Evolutionary conservation across 768 basidiomycete genomes (phyloP).

Genomic region (Gymnopilus junonius): DNA sequence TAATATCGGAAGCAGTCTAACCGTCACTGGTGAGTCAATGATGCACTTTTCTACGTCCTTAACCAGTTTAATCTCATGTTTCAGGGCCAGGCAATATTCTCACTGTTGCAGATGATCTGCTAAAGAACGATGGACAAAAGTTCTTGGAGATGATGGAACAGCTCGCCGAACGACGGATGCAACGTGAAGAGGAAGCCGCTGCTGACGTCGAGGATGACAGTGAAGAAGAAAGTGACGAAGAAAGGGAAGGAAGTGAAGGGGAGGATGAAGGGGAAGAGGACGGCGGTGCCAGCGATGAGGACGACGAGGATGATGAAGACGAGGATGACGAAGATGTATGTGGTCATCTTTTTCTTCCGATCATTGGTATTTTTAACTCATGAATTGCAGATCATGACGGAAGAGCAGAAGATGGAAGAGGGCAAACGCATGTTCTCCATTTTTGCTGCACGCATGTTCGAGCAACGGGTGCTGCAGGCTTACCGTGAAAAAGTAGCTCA

Average conservation of each 20-base stretch:
- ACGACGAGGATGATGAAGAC: conserved; percentile 70
- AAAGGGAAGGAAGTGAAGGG: conserved; percentile 63
- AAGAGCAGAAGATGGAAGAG: conserved; percentile 99
- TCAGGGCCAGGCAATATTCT: conserved; percentile 90
- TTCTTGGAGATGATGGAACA: conserved; percentile 99
- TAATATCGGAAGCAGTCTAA: conserved; percentile 80
- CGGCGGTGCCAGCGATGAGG: conserved; percentile 63
- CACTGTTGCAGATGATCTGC: conserved; percentile 96
- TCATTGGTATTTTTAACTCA: conserved; percentile 3
- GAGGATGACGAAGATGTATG: conserved; percentile 62
- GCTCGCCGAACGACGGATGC: conserved; percentile 91
- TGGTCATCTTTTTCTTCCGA: conserved; percentile 16
- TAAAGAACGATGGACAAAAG: conserved; percentile 98
- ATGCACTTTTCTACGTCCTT: neutral
- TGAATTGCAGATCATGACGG: conserved; percentile 71
- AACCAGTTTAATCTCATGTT: conserved; percentile 8
- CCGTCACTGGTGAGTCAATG: conserved; percentile 70
- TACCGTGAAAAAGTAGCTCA: conserved; percentile 97
- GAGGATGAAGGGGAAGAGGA: conserved; percentile 66
- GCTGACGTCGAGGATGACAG: conserved; percentile 51
- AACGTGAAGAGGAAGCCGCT: conserved; percentile 75
- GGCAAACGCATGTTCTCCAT: conserved; percentile 99
- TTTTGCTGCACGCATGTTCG: conserved; percentile 99
- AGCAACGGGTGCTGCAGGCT: conserved; percentile 95
- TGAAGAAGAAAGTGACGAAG: conserved; percentile 51